Percentiles rank a stretch among this genome's conserved stretches.
These are phyloP conservation scores for Truncatella angustata DNA, from an alignment of 2,329 filamentous ascomycete species.

Conservation along the genomic window DNA sequence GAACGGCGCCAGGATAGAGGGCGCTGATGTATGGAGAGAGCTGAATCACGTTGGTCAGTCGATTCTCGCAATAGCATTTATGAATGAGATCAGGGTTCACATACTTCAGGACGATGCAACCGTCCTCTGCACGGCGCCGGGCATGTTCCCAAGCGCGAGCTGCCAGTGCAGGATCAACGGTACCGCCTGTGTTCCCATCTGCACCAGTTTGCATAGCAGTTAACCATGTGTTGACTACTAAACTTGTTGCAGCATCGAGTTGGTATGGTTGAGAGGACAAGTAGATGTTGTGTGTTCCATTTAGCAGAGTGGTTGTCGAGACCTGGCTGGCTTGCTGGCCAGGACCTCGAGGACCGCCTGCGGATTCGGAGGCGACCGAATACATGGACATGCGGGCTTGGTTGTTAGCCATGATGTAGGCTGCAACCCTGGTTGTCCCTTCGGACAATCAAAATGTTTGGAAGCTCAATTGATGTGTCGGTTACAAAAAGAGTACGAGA, in stretches of 20 bases:
- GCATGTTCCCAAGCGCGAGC: constrained; percentile 94
- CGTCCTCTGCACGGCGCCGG: constrained; percentile 88
- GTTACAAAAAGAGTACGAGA: neutral
- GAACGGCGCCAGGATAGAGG: constrained; percentile 80
- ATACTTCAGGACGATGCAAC: constrained; percentile 85
- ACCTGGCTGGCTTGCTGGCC: constrained; percentile 75
- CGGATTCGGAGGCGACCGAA: constrained; percentile 63
- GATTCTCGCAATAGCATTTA: too few relatives aligned
- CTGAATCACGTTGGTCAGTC: constrained; percentile 42
- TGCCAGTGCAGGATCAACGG: constrained; percentile 78
- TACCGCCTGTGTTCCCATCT: constrained; percentile 70
- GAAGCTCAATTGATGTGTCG: neutral
- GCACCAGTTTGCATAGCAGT: constrained; percentile 71
- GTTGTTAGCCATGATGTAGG: constrained; percentile 50
- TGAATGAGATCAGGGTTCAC: constrained; percentile 30
- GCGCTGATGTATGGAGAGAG: constrained; percentile 84
- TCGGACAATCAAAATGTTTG: constrained; percentile 37
- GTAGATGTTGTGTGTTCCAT: constrained; percentile 88
- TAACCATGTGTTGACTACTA: constrained; percentile 95
- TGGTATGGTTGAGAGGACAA: constrained; percentile 77
- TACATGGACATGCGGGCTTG: constrained; percentile 64
- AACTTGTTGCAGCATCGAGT: constrained; percentile 84
- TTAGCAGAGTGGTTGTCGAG: constrained; percentile 89
- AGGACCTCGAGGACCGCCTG: constrained; percentile 53
- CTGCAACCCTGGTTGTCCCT: constrained; percentile 32